A percentile compares a stretch with the other conserved stretches of the same genome.
Evolutionary conservation across 2,329 filamentous ascomycete species (phyloP).

Genomic region (Ustulina deusta): DNA sequence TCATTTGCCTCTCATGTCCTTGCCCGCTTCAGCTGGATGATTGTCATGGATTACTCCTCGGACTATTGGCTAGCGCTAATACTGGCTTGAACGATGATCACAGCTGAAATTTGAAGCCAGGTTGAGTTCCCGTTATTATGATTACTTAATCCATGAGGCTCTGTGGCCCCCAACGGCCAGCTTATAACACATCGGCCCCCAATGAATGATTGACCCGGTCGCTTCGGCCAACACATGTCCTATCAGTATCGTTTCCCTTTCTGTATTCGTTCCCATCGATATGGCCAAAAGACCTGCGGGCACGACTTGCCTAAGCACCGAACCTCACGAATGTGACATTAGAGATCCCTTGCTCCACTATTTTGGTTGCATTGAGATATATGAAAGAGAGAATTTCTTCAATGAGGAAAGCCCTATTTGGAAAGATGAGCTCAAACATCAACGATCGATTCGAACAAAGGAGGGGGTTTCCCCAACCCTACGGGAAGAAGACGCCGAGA

Average conservation of each 20-base stretch:
- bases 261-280: neutral
- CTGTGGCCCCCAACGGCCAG: neutral
- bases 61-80: no score
- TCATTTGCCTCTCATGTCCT: no score
- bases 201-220: neutral
- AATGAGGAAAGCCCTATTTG: neutral
- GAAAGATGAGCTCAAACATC: constrained; percentile 15
- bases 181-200: neutral
- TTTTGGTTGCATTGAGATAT: constrained; percentile 44
- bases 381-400: constrained; percentile 37
- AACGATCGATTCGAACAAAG: neutral
- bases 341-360: constrained; percentile 45
- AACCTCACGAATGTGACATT: constrained; percentile 40
- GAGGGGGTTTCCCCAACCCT: neutral
- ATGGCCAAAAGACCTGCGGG: neutral
- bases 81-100: no score
- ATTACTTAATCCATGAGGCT: neutral
- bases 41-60: no score
- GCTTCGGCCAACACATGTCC: neutral
- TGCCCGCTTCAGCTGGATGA: neutral
- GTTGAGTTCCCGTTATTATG: neutral
- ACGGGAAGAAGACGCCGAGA: neutral
- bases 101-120: neutral
- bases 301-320: constrained; percentile 38
- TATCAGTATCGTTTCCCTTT: neutral